Conservation (phyloP, 176 grass and related monocot species). For the Lolium perenne region DNA sequence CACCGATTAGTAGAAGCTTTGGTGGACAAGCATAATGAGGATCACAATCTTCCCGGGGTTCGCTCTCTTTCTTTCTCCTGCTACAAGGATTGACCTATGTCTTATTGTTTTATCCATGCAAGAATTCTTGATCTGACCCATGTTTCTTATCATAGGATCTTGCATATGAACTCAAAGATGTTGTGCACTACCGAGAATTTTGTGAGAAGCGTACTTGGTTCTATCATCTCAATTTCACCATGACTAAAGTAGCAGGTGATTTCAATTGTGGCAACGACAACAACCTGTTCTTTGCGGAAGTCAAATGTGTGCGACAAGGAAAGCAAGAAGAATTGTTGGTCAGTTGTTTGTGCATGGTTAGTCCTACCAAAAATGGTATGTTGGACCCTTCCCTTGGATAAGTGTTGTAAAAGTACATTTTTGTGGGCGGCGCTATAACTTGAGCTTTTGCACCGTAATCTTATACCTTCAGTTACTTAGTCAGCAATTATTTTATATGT, state of each 20-base stretch:
- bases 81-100: background rate
- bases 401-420: background rate
- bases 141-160: background rate
- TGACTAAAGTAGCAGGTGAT: constrained; percentile 11
- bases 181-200: constrained; percentile 1
- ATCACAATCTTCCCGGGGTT: background rate
- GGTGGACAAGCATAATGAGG: constrained; percentile 9
- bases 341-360: constrained; percentile 26
- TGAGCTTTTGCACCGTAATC: background rate
- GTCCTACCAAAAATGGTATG: background rate
- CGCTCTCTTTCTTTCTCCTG: background rate
- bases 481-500: background rate
- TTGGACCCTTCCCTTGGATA: background rate
- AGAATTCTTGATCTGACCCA: background rate
- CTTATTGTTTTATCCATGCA: background rate
- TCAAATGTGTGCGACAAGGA: background rate
- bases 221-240: constrained; percentile 42
- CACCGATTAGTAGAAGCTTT: background rate
- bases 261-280: background rate
- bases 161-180: constrained; percentile 32
- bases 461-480: background rate
- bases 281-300: constrained; percentile 39
- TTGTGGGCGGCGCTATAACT: background rate
- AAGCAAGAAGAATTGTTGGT: background rate
- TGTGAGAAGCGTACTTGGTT: background rate